These are phyloP conservation scores for Exophiala viscosa DNA, from an alignment of 2,329 filamentous ascomycete species.

Conservation along the genomic window DNA sequence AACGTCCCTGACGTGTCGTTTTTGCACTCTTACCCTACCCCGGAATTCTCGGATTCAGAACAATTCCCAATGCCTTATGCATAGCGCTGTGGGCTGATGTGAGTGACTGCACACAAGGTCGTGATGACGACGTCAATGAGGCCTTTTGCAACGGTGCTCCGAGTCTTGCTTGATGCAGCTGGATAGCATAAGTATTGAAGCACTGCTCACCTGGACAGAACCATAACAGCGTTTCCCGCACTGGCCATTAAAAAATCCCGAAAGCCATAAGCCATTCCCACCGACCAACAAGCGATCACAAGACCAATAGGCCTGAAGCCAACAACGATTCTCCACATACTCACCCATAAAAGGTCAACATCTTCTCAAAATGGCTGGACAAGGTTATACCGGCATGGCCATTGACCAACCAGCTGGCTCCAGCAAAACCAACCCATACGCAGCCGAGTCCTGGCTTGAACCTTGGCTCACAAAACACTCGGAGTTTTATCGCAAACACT, in stretches of 20 bases:
- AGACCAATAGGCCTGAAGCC: not conserved
- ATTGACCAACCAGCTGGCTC: conserved; percentile 23
- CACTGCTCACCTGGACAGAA: conserved; percentile 1
- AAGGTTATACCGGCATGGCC: conserved; percentile 20
- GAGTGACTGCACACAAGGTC: not conserved
- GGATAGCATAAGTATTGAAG: conserved; percentile 17
- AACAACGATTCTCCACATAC: too few relatives aligned
- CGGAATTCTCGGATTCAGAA: conserved; percentile 1
- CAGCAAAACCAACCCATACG: conserved; percentile 17
- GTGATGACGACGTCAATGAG: conserved; percentile 13
- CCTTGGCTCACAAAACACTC: conserved; percentile 27
- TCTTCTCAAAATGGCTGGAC: conserved; percentile 17
- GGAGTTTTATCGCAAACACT: conserved; percentile 26
- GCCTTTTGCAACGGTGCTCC: not conserved
- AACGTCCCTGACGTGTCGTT: too few relatives aligned
- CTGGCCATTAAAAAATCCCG: not conserved
- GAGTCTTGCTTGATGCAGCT: conserved; percentile 1
- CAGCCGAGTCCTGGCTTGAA: conserved; percentile 25
- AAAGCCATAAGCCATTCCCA: not conserved
- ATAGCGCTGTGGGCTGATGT: conserved; percentile 2
- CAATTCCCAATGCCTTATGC: conserved; percentile 1
- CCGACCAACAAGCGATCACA: not conserved
- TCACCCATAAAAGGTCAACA: too few relatives aligned
- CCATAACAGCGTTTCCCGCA: not conserved
- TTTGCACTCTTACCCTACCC: conserved; percentile 11